Evolutionary conservation across 176 grass and related monocot species (phyloP).

Genomic region (Zoysia pacifica): DNA sequence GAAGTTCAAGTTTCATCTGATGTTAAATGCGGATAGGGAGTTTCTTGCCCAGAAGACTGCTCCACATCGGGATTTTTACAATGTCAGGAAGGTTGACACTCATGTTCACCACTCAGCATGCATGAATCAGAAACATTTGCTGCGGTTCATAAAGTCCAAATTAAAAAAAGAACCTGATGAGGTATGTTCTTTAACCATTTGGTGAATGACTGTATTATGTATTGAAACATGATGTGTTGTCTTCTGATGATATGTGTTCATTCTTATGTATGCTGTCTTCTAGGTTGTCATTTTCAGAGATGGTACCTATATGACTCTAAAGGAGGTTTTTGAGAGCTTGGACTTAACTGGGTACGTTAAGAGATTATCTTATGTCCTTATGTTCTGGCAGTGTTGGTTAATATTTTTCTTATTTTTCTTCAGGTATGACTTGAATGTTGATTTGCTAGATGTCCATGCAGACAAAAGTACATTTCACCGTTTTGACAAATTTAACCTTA

Average conservation of each 20-base stretch:
- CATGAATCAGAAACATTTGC: constrained; percentile 98
- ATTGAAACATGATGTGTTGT: too few relatives aligned
- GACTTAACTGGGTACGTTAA: too few relatives aligned
- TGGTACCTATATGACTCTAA: too few relatives aligned
- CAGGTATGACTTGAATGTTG: constrained; percentile 96
- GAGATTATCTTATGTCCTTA: too few relatives aligned
- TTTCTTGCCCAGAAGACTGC: constrained; percentile 98
- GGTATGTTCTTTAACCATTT: constrained; percentile 14
- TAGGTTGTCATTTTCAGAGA: too few relatives aligned
- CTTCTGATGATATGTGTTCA: too few relatives aligned
- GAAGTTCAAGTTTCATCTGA: constrained; percentile 97
- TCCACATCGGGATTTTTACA: constrained; percentile 99
- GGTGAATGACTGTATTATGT: too few relatives aligned
- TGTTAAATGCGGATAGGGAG: constrained; percentile 92
- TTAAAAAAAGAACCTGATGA: constrained; percentile 97
- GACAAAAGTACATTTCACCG: constrained; percentile 99
- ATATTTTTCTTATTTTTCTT: constrained; percentile 41
- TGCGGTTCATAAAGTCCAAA: constrained; percentile 97
- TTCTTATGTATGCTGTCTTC: too few relatives aligned
- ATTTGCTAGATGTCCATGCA: constrained; percentile 97
- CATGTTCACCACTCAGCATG: constrained; percentile 99
- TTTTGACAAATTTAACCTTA: constrained; percentile 99
- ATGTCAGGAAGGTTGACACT: constrained; percentile 99
- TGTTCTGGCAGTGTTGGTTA: constrained; percentile 15
- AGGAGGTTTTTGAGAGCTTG: too few relatives aligned